A percentile compares a stretch with the other conserved stretches of the same genome.
phyloP scores from a whole-genome alignment of 176 grass and related monocot genomes.

The Metroxylon sagu region DNA sequence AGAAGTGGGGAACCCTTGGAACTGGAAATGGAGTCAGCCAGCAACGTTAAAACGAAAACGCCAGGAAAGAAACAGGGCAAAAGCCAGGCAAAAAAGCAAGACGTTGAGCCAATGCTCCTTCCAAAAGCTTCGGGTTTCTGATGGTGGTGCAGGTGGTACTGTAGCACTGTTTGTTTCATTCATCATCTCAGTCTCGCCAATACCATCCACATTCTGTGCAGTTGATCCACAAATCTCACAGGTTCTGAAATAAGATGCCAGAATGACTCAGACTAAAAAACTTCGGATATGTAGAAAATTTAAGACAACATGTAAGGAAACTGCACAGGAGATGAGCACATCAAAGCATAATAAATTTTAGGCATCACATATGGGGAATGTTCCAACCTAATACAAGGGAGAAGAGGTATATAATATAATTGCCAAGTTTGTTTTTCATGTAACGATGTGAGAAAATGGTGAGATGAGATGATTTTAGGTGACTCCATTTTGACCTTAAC shows the following conservation, averaged over 20 bases:
- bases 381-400: too few species aligned
- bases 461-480: too few species aligned
- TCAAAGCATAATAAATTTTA: too few species aligned
- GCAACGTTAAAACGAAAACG: slow-evolving; percentile 13
- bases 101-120: slow-evolving; percentile 5
- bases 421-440: too few species aligned
- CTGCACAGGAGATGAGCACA: too few species aligned
- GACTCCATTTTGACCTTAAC: too few species aligned
- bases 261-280: background rate
- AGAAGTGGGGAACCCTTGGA: too few species aligned
- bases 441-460: too few species aligned
- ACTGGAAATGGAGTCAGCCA: background rate
- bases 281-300: background rate
- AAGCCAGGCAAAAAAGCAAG: slow-evolving; percentile 2
- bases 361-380: too few species aligned
- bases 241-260: slow-evolving; percentile 35
- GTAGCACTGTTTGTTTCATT: slow-evolving; percentile 40
- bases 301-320: too few species aligned
- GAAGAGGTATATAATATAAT: too few species aligned
- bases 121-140: slow-evolving; percentile 25
- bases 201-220: slow-evolving; percentile 71
- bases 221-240: slow-evolving; percentile 84
- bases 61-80: slow-evolving; percentile 9
- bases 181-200: slow-evolving; percentile 55
- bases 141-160: slow-evolving; percentile 5